Evolutionary conservation across 371 early-diverging fungal genomes (phyloP), one percentile per base, ranked within the genome.

Genomic region (Mucor circinelloides): DNA sequence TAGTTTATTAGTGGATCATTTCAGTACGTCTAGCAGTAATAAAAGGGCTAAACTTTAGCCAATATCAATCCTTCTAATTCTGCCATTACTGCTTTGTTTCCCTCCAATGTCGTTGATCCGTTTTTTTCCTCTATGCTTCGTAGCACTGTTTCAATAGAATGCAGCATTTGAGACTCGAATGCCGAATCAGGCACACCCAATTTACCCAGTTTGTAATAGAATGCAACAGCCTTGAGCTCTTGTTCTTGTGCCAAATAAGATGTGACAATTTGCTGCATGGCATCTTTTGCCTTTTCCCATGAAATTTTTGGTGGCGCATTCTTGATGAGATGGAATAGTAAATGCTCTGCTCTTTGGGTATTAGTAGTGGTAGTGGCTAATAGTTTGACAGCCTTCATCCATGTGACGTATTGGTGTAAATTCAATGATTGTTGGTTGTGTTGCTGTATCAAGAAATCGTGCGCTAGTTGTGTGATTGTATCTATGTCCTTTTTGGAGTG

Each of bases 171-270:
- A 7, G 59, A 27, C 12, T 64, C 48, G 34, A 74, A 71, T 3
- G 70, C 52, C 27, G 63, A 23, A 31, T 71, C 57, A 2, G 74
- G 69, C 15, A 69, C 67, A 9, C 50, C 40, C 10, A 62, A 40
- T 60, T 73, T 70, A 15, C 68, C 52, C 5, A 75, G 64, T 19
- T 66, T 66, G 31, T 75, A 75, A 63, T 75, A 75, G 30, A 75
- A 67, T 4, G 69, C 66, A 12, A 73, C 17, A 0, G 69, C 65
- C 15, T 71, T 75, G 21, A 75, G 62, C 0, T 68, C 69, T 54
- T 78, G 71, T 3, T 65, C 76, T 59, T 69, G 58, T 0, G 58
- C 19, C 3, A 78, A 13, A 63, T 73, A 78, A 3, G 69, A 48
- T 25, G 58, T 8, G 3, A 75, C 13, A 9, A 78, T 58, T 12